Evolutionary conservation across 129 eudicot genomes (phyloP).

Genomic region (Silybum marianum): DNA sequence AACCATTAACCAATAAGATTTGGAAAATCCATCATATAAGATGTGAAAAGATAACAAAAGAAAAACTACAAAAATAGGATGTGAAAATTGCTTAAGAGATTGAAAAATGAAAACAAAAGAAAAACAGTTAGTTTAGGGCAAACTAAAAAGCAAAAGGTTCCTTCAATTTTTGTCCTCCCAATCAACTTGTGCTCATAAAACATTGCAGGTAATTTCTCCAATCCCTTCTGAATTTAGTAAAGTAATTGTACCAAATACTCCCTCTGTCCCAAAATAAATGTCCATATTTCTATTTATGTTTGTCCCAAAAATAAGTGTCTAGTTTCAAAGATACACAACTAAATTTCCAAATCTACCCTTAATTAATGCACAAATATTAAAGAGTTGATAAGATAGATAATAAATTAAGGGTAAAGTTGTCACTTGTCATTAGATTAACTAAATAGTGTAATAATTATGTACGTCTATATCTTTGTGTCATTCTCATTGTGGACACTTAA

Average conservation of each 20-base stretch:
- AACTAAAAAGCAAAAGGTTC: not conserved
- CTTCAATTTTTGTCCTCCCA: not conserved
- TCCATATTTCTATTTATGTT: not conserved
- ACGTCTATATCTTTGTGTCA: not conserved
- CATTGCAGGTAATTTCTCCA: not conserved
- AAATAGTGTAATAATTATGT: not conserved
- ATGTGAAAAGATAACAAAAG: not conserved
- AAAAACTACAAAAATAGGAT: not conserved
- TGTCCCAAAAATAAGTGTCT: not conserved
- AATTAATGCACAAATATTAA: not conserved
- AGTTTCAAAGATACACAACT: not conserved
- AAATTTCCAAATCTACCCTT: not conserved
- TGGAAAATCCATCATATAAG: not conserved
- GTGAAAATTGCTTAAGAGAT: not conserved
- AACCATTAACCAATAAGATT: constrained; percentile 18
- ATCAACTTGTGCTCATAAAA: not conserved
- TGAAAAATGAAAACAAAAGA: not conserved
- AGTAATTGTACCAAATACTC: not conserved
- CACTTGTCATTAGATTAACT: not conserved
- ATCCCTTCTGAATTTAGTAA: not conserved
- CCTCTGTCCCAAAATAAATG: not conserved
- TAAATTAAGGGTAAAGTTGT: not conserved
- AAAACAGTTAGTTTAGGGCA: not conserved
- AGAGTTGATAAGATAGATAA: not conserved
- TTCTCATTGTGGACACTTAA: not conserved